These are phyloP conservation scores for Fusarium nematophilum DNA, from an alignment of 2,329 filamentous ascomycete species.

Conservation along the genomic window DNA sequence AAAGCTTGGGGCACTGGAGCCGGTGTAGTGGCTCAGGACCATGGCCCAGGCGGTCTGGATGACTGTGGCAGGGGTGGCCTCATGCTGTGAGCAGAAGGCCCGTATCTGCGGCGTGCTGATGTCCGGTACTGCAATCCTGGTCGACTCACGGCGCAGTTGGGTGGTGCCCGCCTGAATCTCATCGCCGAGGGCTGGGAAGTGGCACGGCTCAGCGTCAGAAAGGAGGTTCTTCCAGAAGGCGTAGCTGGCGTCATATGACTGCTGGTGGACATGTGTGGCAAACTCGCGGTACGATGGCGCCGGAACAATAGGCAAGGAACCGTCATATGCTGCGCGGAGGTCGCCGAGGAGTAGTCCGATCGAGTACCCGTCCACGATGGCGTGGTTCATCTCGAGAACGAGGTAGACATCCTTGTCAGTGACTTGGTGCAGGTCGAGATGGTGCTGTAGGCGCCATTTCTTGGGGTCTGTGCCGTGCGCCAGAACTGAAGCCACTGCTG, in stretches of 20 bases:
- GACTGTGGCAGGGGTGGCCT: no score
- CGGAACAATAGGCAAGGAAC: not conserved
- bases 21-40: no score
- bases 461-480: no score
- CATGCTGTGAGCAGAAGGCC: no score
- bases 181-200: no score
- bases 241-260: not conserved
- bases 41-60: no score
- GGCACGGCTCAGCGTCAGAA: not conserved
- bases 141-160: no score
- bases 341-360: not conserved
- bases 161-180: no score
- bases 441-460: slow-evolving; percentile 1
- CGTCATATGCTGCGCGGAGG: not conserved
- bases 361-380: slow-evolving; percentile 7
- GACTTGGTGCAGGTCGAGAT: slow-evolving; percentile 1
- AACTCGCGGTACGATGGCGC: not conserved
- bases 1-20: no score
- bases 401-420: not conserved
- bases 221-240: not conserved
- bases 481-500: not conserved
- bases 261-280: not conserved
- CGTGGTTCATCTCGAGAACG: slow-evolving; percentile 10
- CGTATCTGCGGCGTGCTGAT: no score
- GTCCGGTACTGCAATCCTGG: no score